These are phyloP conservation scores for Euphorbia lathyris DNA, from an alignment of 345 rosid genomes.

Conservation along the genomic window DNA sequence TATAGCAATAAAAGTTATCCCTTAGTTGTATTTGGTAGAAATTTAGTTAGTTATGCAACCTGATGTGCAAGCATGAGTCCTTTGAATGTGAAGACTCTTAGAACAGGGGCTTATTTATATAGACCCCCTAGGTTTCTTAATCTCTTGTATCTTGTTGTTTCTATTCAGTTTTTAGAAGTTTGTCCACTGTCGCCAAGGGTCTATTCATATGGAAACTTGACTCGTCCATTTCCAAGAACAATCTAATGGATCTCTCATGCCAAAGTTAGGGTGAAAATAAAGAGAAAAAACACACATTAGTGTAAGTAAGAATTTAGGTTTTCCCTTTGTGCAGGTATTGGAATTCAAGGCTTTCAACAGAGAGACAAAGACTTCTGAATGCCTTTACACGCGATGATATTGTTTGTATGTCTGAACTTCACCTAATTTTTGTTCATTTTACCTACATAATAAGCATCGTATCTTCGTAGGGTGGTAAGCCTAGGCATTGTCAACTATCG, in stretches of 20 bases:
- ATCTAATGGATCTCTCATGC: background rate
- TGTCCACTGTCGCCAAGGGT: background rate
- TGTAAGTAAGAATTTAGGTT: background rate
- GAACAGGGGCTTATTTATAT: too few species aligned
- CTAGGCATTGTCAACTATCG: background rate
- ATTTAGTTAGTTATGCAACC: background rate
- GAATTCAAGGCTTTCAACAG: conserved; percentile 89
- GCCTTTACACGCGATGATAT: conserved; percentile 62
- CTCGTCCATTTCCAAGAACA: background rate
- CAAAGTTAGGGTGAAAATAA: background rate
- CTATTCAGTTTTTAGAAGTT: background rate
- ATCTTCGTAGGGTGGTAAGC: background rate
- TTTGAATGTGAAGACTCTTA: background rate
- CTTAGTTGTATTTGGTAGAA: background rate
- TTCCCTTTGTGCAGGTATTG: conserved; percentile 59
- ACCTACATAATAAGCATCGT: background rate
- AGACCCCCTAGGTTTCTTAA: background rate
- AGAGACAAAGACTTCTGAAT: conserved; percentile 73
- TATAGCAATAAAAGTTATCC: background rate
- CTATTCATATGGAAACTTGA: background rate
- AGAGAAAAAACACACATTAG: background rate
- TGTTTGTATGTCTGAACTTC: conserved; percentile 49
- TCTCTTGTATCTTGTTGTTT: background rate
- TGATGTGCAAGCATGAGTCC: background rate
- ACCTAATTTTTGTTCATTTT: background rate